Percentiles rank a stretch among this genome's conserved stretches.
Conservation (phyloP, 208 protist species). For the Naegleria lovaniensis region DNA sequence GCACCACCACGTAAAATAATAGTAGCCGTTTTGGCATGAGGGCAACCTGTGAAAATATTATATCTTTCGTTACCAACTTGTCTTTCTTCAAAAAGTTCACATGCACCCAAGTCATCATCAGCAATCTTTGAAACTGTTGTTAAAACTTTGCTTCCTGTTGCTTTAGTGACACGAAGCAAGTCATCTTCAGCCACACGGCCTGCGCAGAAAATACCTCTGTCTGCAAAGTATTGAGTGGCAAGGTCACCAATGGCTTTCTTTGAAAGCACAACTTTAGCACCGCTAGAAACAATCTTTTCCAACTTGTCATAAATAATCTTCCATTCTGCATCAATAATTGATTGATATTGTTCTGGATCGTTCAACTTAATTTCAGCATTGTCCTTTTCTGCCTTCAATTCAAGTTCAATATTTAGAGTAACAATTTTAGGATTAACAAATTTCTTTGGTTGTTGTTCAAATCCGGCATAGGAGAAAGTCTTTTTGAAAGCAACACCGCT, state of each 20-base stretch:
- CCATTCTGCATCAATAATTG: slow-evolving; percentile 99
- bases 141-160: slow-evolving; percentile 92
- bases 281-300: slow-evolving; percentile 92
- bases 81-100: slow-evolving; percentile 95
- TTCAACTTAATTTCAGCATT: slow-evolving; percentile 98
- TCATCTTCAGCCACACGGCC: slow-evolving; percentile 96
- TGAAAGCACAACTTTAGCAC: slow-evolving; percentile 97
- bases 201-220: slow-evolving; percentile 98
- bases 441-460: slow-evolving; percentile 98
- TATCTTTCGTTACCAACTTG: slow-evolving; percentile 95
- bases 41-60: slow-evolving; percentile 99
- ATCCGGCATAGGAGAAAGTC: slow-evolving; percentile 99
- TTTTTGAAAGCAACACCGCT: slow-evolving; percentile 99
- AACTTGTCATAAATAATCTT: slow-evolving; percentile 99
- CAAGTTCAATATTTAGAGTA: slow-evolving; percentile 99
- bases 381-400: slow-evolving; percentile 99
- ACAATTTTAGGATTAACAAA: slow-evolving; percentile 96
- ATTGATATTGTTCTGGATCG: slow-evolving; percentile 97
- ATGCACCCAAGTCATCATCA: slow-evolving; percentile 82
- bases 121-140: slow-evolving; percentile 92
- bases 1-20: slow-evolving; percentile 93
- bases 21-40: slow-evolving; percentile 73
- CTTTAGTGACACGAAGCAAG: slow-evolving; percentile 82
- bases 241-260: slow-evolving; percentile 99
- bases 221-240: slow-evolving; percentile 99